Base-by-base conservation (phyloP, 306 rosid genomes). In the Senna siamea region DNA sequence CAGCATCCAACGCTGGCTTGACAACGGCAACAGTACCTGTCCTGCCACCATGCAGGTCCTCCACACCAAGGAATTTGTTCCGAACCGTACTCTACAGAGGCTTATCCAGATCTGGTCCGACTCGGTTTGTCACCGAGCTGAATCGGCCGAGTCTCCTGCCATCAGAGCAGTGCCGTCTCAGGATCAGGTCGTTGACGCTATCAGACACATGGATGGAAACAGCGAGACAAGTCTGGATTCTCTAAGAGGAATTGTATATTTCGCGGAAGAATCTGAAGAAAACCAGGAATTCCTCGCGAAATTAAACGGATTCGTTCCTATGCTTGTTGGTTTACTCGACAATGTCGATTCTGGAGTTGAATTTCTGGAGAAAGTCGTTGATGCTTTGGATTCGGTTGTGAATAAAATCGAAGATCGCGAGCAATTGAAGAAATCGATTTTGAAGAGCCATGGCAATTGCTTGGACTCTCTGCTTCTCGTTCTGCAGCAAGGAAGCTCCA, bases 21-120 rank as follows among this genome's bases (percentile, higher is more conserved):
- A 94, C 82, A 81, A 84, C 84, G 99, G 97, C 40, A 84, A 94
- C 87, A 88, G 88, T 79, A 94, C 97, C n/a, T 94, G 99, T 22
- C 99, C 99, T 14, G 96, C 97, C 63, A 94, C 99, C 82, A 94
- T 92, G 99, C 99, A 94, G 70, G 64, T 94, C 15, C 94, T 94
- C 17, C 88, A 84, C 0, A 87, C 51, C 74, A 94, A 88, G 48
- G 99, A 91, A 0, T 55, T 94, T 38, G 88, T 94, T 10, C 99
- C 99, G 2, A 94, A 94, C 71, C 86, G 85, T 40, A 94, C 86
- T 66, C 71, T 94, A 13, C 96, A 94, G 48, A 85, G 98, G 2
- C 96, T 94, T 47, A 94, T 94, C 73, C 87, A 88, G 96, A 88
- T 89, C 85, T 94, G 99, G 99, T 84, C 89, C 2, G 97, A 94